These are phyloP conservation scores for Scheffersomyces ergatensis DNA, from an alignment of 805 yeast species.

Conservation along the genomic window DNA sequence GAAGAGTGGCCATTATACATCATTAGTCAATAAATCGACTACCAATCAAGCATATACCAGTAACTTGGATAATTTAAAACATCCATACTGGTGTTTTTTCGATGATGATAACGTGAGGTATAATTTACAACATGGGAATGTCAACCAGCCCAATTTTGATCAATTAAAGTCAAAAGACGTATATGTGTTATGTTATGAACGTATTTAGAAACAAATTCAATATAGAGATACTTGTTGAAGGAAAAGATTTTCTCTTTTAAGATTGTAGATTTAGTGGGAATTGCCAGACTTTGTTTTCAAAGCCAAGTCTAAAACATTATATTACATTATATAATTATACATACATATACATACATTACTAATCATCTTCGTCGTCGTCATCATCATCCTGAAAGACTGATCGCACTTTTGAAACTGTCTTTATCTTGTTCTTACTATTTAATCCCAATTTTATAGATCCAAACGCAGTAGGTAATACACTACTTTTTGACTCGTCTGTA, in stretches of 20 bases:
- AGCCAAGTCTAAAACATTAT: too few species aligned
- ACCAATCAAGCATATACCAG: conserved; percentile 4
- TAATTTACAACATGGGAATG: conserved; percentile 46
- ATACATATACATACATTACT: background rate
- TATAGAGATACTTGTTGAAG: too few species aligned
- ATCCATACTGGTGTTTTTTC: conserved; percentile 67
- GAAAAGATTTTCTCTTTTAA: too few species aligned
- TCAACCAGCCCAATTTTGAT: conserved; percentile 30
- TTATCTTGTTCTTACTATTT: conserved; percentile 11
- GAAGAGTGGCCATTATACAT: conserved; percentile 75
- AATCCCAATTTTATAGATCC: conserved; percentile 21
- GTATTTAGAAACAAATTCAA: conserved; percentile 12
- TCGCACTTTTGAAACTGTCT: conserved; percentile 1
- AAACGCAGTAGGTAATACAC: background rate
- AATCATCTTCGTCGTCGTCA: conserved; percentile 5
- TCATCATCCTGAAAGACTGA: conserved; percentile 11
- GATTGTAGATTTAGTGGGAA: too few species aligned
- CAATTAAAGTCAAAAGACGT: conserved; percentile 54
- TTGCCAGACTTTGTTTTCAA: too few species aligned
- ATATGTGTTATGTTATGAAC: conserved; percentile 67
- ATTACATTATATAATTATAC: too few species aligned
- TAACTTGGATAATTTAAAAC: conserved; percentile 23
- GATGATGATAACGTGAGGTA: conserved; percentile 64
- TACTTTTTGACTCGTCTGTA: background rate
- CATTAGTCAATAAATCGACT: conserved; percentile 52